Evolutionary conservation across 345 rosid genomes (phyloP).

Genomic region (Dipteronia dyeriana): DNA sequence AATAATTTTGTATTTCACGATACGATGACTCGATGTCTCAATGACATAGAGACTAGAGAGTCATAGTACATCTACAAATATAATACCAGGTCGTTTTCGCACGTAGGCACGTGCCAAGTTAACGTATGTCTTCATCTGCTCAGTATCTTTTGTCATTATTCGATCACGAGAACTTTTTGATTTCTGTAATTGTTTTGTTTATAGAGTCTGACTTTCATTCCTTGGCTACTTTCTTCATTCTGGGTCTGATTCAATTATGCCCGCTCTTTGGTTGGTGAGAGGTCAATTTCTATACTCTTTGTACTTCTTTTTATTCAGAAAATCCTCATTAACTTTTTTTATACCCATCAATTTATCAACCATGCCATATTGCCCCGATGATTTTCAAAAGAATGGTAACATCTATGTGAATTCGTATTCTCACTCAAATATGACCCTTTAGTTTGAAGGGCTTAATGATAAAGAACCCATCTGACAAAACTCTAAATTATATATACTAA

Average conservation of each 20-base stretch:
- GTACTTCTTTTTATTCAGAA: neutral
- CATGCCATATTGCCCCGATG: too few species aligned
- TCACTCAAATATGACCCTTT: too few species aligned
- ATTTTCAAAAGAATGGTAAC: too few species aligned
- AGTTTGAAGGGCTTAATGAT: too few species aligned
- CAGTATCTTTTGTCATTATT: slow-evolving; percentile 15
- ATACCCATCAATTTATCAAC: too few species aligned
- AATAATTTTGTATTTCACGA: neutral
- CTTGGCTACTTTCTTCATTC: neutral
- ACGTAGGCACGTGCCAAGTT: slow-evolving; percentile 18
- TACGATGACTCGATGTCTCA: neutral
- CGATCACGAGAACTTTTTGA: slow-evolving; percentile 30
- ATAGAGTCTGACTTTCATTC: neutral
- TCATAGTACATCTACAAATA: neutral
- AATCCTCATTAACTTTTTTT: too few species aligned
- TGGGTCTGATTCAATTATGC: neutral
- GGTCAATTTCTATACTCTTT: slow-evolving; percentile 24
- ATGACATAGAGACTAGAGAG: neutral
- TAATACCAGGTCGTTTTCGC: neutral
- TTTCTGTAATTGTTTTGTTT: neutral
- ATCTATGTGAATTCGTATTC: too few species aligned
- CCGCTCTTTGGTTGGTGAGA: slow-evolving; percentile 13
- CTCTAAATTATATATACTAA: too few species aligned
- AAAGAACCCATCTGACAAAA: too few species aligned
- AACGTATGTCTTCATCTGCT: slow-evolving; percentile 23